Conservation (phyloP, 768 basidiomycete species). For the Tricholoma terreum region DNA sequence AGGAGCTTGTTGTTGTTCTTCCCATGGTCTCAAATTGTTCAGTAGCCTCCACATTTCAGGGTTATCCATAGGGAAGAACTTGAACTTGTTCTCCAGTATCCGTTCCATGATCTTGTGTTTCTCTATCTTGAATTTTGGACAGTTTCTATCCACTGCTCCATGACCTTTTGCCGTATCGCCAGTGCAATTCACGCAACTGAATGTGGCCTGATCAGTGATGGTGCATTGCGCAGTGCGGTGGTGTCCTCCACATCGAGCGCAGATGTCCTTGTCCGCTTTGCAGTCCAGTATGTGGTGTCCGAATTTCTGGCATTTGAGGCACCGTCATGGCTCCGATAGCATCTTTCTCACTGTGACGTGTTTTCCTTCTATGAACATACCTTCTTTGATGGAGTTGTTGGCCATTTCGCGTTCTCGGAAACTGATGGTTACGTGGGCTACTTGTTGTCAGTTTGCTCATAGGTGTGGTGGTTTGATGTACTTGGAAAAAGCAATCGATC, state of each 20-base stretch:
- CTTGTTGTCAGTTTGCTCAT: slow-evolving; percentile 12
- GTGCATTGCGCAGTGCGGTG: slow-evolving; percentile 19
- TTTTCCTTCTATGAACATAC: slow-evolving; percentile 14
- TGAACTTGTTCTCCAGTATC: slow-evolving; percentile 14
- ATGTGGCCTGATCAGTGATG: background rate
- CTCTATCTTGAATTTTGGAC: slow-evolving; percentile 13
- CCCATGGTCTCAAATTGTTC: background rate
- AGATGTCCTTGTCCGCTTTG: slow-evolving; percentile 2
- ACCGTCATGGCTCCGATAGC: slow-evolving; percentile 18
- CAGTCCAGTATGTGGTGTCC: slow-evolving; percentile 14
- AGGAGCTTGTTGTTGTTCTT: background rate
- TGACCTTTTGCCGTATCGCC: slow-evolving; percentile 15
- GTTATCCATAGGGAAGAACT: slow-evolving; percentile 12
- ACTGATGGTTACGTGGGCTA: slow-evolving; percentile 20
- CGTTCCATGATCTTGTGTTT: slow-evolving; percentile 8
- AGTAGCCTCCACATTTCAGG: slow-evolving; percentile 5
- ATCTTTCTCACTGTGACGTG: slow-evolving; percentile 11
- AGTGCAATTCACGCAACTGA: slow-evolving; percentile 23
- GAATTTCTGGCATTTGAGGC: too few species aligned
- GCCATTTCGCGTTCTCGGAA: slow-evolving; percentile 16
- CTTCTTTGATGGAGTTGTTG: slow-evolving; percentile 19
- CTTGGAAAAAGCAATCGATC: slow-evolving; percentile 9
- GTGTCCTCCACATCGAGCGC: slow-evolving; percentile 13
- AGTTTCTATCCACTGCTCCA: slow-evolving; percentile 21
- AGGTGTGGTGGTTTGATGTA: slow-evolving; percentile 25